These are phyloP conservation scores for Alternaria gansuensis DNA, from an alignment of 2,329 filamentous ascomycete species.

Conservation along the genomic window DNA sequence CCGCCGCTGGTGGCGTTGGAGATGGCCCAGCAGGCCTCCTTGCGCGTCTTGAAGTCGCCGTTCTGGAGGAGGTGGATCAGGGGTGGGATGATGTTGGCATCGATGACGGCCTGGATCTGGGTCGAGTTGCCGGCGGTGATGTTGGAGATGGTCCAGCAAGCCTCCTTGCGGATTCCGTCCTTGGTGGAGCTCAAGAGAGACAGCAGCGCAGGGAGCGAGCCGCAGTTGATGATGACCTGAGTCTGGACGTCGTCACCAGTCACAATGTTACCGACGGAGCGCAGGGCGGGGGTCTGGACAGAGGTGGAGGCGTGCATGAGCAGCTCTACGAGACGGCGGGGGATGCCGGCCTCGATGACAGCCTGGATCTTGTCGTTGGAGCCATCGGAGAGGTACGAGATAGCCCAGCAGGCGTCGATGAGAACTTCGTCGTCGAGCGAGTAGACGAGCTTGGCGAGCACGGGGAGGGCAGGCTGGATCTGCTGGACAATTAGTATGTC, in stretches of 20 bases:
- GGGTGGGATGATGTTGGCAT: constrained; percentile 95
- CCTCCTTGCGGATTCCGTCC: constrained; percentile 98
- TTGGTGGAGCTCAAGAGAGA: constrained; percentile 96
- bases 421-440: constrained; percentile 97
- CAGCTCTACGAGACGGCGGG: constrained; percentile 92
- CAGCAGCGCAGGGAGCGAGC: constrained; percentile 88
- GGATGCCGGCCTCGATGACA: constrained; percentile 97
- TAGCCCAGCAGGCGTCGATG: constrained; percentile 99
- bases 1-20: constrained; percentile 98
- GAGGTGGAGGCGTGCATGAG: constrained; percentile 98
- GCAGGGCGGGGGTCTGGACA: constrained; percentile 94
- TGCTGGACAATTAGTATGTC: constrained; percentile 52
- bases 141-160: constrained; percentile 99
- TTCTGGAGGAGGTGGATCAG: constrained; percentile 96
- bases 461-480: constrained; percentile 94
- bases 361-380: constrained; percentile 99
- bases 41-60: constrained; percentile 97
- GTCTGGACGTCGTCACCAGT: constrained; percentile 99
- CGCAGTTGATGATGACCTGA: constrained; percentile 99
- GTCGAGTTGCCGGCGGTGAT: constrained; percentile 97
- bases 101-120: constrained; percentile 96
- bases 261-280: constrained; percentile 98
- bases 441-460: constrained; percentile 96
- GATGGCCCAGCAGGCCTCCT: constrained; percentile 99
- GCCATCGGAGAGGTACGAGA: constrained; percentile 97